These are phyloP conservation scores for Setomelanomma holmii DNA, from an alignment of 2,329 filamentous ascomycete genomes.

Conservation along the genomic window DNA sequence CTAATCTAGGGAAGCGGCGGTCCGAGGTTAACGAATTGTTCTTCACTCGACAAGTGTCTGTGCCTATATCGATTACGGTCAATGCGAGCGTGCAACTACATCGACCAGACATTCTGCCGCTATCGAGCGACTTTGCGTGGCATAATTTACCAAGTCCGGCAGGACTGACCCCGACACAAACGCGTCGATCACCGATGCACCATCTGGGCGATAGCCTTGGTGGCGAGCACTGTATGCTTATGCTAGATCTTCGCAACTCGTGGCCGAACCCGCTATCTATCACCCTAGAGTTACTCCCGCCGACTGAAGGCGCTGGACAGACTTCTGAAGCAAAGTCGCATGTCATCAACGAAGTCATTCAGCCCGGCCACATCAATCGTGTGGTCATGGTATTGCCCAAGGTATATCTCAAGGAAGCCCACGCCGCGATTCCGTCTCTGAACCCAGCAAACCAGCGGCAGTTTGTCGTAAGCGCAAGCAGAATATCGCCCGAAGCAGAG, in stretches of 20 bases:
- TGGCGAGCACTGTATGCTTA: constrained; percentile 75
- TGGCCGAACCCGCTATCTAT: constrained; percentile 84
- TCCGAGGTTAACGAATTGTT: constrained; percentile 75
- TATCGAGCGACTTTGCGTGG: constrained; percentile 70
- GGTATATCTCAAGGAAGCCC: constrained; percentile 77
- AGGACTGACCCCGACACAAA: too few species aligned
- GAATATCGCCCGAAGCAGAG: constrained; percentile 80
- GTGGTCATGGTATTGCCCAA: constrained; percentile 78
- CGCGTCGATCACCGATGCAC: too few species aligned
- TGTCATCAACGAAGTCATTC: constrained; percentile 55
- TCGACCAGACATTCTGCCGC: constrained; percentile 78
- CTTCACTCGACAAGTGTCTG: constrained; percentile 81
- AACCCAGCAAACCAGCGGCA: constrained; percentile 86
- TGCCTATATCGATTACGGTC: constrained; percentile 86
- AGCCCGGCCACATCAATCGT: constrained; percentile 70
- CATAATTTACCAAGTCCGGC: not conserved
- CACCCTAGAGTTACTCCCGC: constrained; percentile 58
- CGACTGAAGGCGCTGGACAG: constrained; percentile 6
- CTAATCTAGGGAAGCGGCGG: constrained; percentile 74
- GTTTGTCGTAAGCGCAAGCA: constrained; percentile 84
- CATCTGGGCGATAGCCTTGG: constrained; percentile 52
- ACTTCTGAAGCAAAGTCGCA: constrained; percentile 20
- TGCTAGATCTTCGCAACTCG: constrained; percentile 85
- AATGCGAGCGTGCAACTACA: constrained; percentile 88
- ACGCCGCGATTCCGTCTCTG: constrained; percentile 78